A percentile compares a stretch with the other conserved stretches of the same genome.
These are phyloP conservation scores for Suillus brevipes DNA, from an alignment of 768 basidiomycete genomes.

Conservation along the genomic window DNA sequence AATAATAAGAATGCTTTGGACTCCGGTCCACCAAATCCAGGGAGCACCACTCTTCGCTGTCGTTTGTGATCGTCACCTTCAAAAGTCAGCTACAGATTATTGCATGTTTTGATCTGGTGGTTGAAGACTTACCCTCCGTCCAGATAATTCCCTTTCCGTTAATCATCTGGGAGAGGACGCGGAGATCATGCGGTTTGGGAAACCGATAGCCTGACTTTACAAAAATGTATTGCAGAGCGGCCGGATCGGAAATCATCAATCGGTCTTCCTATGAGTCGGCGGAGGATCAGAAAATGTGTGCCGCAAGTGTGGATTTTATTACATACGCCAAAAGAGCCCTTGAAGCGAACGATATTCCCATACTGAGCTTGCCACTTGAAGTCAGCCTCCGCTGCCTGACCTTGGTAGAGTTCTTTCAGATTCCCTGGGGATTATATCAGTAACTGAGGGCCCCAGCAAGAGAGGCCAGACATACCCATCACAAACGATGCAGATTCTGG, in stretches of 20 bases:
- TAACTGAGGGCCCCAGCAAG: slow-evolving; percentile 21
- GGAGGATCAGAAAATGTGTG: slow-evolving; percentile 11
- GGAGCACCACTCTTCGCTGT: slow-evolving; percentile 54
- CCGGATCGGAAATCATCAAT: slow-evolving; percentile 48
- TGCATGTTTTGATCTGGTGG: slow-evolving; percentile 15
- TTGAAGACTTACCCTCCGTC: slow-evolving; percentile 38
- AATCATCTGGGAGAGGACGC: slow-evolving; percentile 15
- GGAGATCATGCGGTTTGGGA: slow-evolving; percentile 34
- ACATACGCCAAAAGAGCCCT: slow-evolving; percentile 28
- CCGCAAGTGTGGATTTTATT: background rate
- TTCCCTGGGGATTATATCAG: slow-evolving; percentile 25
- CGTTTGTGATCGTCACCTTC: slow-evolving; percentile 49
- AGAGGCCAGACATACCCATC: slow-evolving; percentile 10
- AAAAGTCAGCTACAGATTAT: background rate
- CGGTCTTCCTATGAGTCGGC: slow-evolving; percentile 38
- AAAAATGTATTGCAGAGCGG: slow-evolving; percentile 42
- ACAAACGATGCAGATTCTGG: slow-evolving; percentile 26
- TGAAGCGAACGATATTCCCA: slow-evolving; percentile 30
- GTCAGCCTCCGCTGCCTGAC: slow-evolving; percentile 26
- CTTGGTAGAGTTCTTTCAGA: slow-evolving; percentile 29
- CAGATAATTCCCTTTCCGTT: slow-evolving; percentile 39
- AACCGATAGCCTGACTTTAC: slow-evolving; percentile 45
- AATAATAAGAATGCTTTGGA: slow-evolving; percentile 50
- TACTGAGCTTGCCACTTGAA: slow-evolving; percentile 33
- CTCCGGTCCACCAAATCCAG: slow-evolving; percentile 54